Evolutionary conservation across 352 stramenopile genomes (phyloP).

Genomic region (Aphanomyces astaci): DNA sequence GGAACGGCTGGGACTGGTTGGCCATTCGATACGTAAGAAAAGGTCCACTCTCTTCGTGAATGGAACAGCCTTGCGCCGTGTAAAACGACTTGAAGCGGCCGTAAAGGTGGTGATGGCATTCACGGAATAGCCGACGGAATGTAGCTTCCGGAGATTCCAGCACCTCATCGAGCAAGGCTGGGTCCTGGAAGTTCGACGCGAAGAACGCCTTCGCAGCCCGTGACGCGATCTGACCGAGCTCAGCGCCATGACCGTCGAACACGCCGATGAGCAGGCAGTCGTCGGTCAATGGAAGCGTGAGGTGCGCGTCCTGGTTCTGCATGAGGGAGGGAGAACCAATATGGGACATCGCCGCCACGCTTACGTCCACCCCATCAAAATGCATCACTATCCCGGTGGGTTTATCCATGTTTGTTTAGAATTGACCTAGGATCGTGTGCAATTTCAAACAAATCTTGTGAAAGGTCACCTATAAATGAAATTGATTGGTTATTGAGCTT

Average conservation of each 20-base stretch:
- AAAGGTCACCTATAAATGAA: neutral
- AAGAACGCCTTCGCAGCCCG: slow-evolving; percentile 3
- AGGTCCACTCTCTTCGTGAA: neutral
- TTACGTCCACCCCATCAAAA: neutral
- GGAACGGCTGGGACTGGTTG: neutral
- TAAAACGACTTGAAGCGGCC: neutral
- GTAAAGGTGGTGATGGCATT: slow-evolving; percentile 10
- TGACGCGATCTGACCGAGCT: neutral
- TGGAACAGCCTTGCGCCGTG: neutral
- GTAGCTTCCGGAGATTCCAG: neutral
- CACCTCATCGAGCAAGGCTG: neutral
- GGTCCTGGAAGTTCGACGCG: neutral
- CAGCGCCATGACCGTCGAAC: neutral
- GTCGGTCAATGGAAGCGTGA: neutral
- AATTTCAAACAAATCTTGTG: neutral
- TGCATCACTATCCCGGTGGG: neutral
- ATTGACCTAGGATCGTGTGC: no score
- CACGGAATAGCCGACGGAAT: neutral
- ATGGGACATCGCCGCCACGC: neutral
- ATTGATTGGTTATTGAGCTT: neutral
- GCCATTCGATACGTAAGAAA: neutral
- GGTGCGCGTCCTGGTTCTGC: slow-evolving; percentile 19
- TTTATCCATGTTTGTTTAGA: neutral
- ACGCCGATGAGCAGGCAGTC: slow-evolving; percentile 12
- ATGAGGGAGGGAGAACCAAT: neutral